These are phyloP conservation scores for Gentiana straminea DNA, from an alignment of 257 asterid species.

Conservation along the genomic window DNA sequence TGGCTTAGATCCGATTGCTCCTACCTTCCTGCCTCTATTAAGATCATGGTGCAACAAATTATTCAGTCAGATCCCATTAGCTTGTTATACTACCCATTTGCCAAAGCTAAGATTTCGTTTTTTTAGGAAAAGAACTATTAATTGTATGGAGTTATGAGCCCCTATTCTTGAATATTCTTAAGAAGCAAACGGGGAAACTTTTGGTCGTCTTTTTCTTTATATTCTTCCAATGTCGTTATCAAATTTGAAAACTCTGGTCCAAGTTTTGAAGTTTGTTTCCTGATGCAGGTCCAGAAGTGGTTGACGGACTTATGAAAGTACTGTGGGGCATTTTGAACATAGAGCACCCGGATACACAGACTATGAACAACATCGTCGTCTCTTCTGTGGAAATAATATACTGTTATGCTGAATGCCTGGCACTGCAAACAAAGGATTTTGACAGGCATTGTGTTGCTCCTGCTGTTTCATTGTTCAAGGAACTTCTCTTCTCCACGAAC, in stretches of 20 bases:
- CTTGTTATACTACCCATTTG: too few relatives aligned
- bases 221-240: background rate
- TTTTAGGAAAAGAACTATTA: too few relatives aligned
- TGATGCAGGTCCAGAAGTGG: constrained; percentile 74
- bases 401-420: constrained; percentile 92
- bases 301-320: constrained; percentile 94
- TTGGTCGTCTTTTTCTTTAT: background rate
- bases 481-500: constrained; percentile 67
- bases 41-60: too few relatives aligned
- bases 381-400: constrained; percentile 85
- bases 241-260: background rate
- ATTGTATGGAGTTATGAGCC: too few relatives aligned
- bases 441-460: constrained; percentile 59
- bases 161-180: too few relatives aligned
- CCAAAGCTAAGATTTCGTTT: too few relatives aligned
- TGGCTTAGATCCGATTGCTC: too few relatives aligned
- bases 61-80: too few relatives aligned
- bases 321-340: constrained; percentile 96
- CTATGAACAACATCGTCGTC: constrained; percentile 88
- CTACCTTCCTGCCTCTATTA: too few relatives aligned
- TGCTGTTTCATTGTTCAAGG: constrained; percentile 77
- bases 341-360: constrained; percentile 90
- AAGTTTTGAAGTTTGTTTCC: constrained; percentile 6
- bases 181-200: background rate
- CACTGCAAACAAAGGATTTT: constrained; percentile 60